Conservation (phyloP, 2,329 filamentous ascomycete genomes). For the Diplodia intermedia region DNA sequence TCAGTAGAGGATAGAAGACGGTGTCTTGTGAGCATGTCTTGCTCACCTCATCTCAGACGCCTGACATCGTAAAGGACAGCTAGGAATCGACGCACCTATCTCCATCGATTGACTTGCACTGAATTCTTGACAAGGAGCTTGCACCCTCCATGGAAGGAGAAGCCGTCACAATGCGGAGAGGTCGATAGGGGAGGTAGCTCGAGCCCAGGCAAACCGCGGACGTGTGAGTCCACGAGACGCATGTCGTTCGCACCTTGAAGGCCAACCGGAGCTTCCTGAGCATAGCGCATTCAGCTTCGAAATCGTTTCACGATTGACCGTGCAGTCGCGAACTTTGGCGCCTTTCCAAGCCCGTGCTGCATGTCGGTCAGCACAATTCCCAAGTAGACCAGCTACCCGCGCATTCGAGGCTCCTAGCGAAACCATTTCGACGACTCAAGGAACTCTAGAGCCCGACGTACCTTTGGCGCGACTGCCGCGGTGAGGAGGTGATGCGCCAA, state of each 20-base stretch:
- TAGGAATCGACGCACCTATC: not conserved
- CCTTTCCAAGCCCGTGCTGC: not conserved
- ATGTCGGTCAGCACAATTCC: not conserved
- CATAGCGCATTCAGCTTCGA: not conserved
- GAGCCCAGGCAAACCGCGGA: not conserved
- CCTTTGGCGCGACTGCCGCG: not conserved
- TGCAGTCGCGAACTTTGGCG: not conserved
- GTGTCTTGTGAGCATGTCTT: not conserved
- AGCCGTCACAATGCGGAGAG: not conserved
- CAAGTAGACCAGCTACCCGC: accelerated
- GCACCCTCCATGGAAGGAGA: not conserved
- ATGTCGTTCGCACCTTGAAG: not conserved
- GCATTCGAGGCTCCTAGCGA: not conserved
- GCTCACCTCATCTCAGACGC: not conserved
- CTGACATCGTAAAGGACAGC: not conserved
- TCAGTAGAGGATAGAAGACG: not conserved
- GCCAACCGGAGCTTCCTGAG: not conserved
- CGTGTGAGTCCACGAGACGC: not conserved
- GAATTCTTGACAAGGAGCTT: not conserved
- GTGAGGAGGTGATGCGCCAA: not conserved
- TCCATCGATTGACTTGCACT: not conserved
- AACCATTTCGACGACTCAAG: not conserved
- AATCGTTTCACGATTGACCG: not conserved
- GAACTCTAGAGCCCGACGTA: not conserved
- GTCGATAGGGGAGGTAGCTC: not conserved